Evolutionary conservation across 768 basidiomycete species (phyloP).

Genomic region (Podaxis sp.): DNA sequence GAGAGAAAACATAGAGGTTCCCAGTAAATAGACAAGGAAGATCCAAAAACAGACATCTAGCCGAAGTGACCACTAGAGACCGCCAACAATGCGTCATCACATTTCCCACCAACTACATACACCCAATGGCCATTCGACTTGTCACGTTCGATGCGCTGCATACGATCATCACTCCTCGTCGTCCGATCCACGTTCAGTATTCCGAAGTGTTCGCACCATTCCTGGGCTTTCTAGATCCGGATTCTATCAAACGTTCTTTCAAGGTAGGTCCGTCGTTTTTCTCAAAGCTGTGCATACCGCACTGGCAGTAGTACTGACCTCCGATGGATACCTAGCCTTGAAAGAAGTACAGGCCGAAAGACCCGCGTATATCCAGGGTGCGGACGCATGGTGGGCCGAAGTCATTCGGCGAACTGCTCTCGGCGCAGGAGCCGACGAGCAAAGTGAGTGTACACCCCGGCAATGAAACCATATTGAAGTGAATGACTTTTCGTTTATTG

Average conservation of each 20-base stretch:
- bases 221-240: constrained; percentile 56
- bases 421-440: constrained; percentile 64
- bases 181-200: constrained; percentile 64
- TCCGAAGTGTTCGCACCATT: constrained; percentile 62
- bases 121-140: constrained; percentile 39
- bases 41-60: no score
- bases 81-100: background rate
- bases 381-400: constrained; percentile 69
- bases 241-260: constrained; percentile 52
- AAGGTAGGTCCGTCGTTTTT: constrained; percentile 41
- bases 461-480: background rate
- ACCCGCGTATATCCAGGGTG: constrained; percentile 55
- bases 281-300: background rate
- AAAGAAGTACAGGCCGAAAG: constrained; percentile 47
- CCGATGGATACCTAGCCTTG: constrained; percentile 26
- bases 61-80: no score
- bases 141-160: constrained; percentile 79
- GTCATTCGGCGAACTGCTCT: constrained; percentile 72
- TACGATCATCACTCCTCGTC: constrained; percentile 68
- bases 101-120: background rate
- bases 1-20: no score
- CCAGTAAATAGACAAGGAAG: no score
- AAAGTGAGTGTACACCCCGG: constrained; percentile 33
- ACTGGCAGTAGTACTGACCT: background rate
- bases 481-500: background rate